Percentiles rank a stretch among this genome's conserved stretches.
These are phyloP conservation scores for Plasmodium inui DNA, from an alignment of 169 alveolate genomes.

Conservation along the genomic window DNA sequence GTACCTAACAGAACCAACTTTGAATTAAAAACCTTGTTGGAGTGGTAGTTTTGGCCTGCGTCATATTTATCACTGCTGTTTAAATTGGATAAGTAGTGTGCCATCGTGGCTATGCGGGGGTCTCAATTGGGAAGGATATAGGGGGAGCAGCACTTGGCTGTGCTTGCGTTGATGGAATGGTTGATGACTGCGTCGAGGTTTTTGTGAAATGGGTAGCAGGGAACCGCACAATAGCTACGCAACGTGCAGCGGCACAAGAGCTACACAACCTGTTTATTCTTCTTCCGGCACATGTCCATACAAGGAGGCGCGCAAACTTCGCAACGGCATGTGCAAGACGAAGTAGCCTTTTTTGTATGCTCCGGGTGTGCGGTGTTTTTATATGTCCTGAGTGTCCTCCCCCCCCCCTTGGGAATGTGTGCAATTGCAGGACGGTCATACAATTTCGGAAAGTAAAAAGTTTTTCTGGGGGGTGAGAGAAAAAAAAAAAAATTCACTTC, in stretches of 20 bases:
- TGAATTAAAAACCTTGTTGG: constrained; percentile 62
- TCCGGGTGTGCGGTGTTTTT: background rate
- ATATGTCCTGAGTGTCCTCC: background rate
- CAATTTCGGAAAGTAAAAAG: background rate
- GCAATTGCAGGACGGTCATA: constrained; percentile 3
- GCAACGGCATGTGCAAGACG: background rate
- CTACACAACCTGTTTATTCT: background rate
- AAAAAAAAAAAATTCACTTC: background rate
- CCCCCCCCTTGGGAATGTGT: background rate
- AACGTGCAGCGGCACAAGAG: background rate
- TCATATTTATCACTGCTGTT: constrained; percentile 53
- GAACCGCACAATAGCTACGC: background rate
- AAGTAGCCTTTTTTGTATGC: background rate
- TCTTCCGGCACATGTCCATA: background rate
- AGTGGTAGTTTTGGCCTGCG: constrained; percentile 25
- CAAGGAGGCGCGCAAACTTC: background rate
- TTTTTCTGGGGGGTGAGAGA: background rate
- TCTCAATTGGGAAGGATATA: background rate
- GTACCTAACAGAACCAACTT: constrained; percentile 70
- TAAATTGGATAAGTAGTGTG: constrained; percentile 52
- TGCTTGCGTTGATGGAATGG: background rate
- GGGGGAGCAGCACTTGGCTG: background rate
- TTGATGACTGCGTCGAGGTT: background rate
- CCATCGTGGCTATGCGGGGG: constrained; percentile 40
- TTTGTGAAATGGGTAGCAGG: background rate